These are phyloP conservation scores for Gilbertella persicaria DNA, from an alignment of 371 early-diverging fungal genomes.

Conservation along the genomic window DNA sequence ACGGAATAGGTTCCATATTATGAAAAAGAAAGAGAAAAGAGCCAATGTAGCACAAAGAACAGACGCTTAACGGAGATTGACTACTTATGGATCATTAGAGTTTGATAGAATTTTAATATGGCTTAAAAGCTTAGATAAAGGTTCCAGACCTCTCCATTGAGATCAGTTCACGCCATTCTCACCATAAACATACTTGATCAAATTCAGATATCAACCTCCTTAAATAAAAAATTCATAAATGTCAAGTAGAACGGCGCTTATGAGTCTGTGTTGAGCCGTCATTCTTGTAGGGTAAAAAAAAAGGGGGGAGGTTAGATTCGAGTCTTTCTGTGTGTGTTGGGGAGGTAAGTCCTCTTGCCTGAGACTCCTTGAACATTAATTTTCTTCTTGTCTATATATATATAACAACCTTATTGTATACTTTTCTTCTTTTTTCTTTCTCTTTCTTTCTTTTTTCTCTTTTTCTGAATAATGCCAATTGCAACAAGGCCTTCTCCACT, in stretches of 20 bases:
- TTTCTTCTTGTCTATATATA: not conserved
- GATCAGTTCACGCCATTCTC: slow-evolving; percentile 1
- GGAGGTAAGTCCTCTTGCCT: too few relatives aligned
- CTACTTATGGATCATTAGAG: too few relatives aligned
- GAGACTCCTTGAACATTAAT: not conserved
- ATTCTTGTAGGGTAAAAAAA: not conserved
- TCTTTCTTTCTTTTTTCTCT: not conserved
- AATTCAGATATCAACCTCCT: slow-evolving; percentile 6
- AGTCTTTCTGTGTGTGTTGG: not conserved
- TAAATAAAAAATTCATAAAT: not conserved
- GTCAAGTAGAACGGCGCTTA: not conserved
- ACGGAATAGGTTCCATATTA: slow-evolving; percentile 29
- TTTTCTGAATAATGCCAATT: not conserved
- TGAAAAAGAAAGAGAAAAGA: not conserved
- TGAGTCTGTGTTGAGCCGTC: not conserved
- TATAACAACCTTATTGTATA: not conserved
- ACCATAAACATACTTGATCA: not conserved
- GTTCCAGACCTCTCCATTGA: not conserved
- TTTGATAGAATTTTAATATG: slow-evolving; percentile 1
- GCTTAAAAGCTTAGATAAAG: not conserved
- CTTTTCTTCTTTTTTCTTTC: not conserved
- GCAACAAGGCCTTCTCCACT: not conserved
- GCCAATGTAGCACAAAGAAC: too few relatives aligned
- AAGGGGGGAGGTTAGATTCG: not conserved
- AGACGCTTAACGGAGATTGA: too few relatives aligned